phyloP scores from a whole-genome alignment of 495 filamentous ascomycete genomes.

The Neurospora africana region DNA sequence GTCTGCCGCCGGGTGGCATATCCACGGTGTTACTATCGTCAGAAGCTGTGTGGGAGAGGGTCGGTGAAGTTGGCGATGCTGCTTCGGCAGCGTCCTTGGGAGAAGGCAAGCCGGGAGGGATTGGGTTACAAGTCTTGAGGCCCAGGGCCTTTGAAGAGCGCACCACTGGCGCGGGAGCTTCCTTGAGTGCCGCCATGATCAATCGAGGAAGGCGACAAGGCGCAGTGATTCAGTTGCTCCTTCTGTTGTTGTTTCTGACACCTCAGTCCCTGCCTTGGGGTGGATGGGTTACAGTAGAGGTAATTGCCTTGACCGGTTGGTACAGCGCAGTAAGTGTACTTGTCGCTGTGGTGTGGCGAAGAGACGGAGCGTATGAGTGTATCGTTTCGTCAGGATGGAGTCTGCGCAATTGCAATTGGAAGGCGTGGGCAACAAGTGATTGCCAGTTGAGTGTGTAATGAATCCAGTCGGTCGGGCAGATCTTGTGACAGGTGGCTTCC shows the following conservation, averaged over 20 bases:
- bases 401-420: background rate
- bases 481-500: background rate
- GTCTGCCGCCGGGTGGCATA: slow-evolving; percentile 18
- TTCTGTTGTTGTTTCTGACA: background rate
- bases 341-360: background rate
- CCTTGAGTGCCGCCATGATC: background rate
- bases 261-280: background rate
- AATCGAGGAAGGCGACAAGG: background rate
- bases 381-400: background rate
- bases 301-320: background rate
- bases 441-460: background rate
- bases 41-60: background rate
- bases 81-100: background rate
- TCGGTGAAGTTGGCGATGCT: slow-evolving; percentile 1
- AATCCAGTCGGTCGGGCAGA: background rate
- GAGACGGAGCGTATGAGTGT: background rate
- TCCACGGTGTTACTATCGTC: slow-evolving; percentile 9
- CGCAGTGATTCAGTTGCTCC: background rate
- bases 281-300: background rate
- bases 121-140: background rate
- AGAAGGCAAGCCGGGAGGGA: background rate
- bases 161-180: background rate
- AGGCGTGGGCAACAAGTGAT: background rate
- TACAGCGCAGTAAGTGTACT: background rate
- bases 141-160: background rate